Evolutionary conservation across 2,329 filamentous ascomycete genomes (phyloP), one percentile per base, ranked within the genome.

Genomic region (Aspergillus thermomutatus): DNA sequence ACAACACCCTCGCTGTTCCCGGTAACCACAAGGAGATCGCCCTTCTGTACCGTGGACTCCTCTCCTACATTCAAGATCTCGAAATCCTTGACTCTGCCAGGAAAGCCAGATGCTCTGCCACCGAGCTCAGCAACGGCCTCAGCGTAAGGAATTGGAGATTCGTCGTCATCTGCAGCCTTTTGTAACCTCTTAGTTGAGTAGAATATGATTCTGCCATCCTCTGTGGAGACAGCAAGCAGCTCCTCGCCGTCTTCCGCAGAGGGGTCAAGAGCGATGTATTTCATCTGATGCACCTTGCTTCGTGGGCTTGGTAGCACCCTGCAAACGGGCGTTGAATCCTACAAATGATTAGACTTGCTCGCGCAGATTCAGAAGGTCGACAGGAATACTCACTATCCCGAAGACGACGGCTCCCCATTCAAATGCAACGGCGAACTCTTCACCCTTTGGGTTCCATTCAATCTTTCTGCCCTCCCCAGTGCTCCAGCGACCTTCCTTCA

Each of bases 371-470:
- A n/a, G 11, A 49, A 34, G 49, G 54, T 8, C 5, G 48, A 28
- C n/a, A 11, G 46, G 21, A 43, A 31, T 27, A 71, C 76, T 71
- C 72, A 81, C 80, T 80, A 94, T 90, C 60, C 91, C 91, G 70
- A 94, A 97, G 0, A 96, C 84, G 28, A 94, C 82, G 6, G 88
- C 83, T 49, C 94, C 92, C 63, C 90, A 83, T 71, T 97, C 93
- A 69, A 97, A 97, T 0, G 83, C 88, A 3, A 99, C 90, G 0
- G 89, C 89, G 67, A 94, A 99, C 69, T 96, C 91, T 58, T 94
- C 90, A 45, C 86, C 86, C 7, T 82, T 82, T 7, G 81, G 78
- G 57, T 90, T 87, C 93, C 94, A 99, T 1, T 86, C 82, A 19
- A 97, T 91, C 64, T 83, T 85, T 53, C 90, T 81, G 3, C 92